phyloP scores from a whole-genome alignment of 2,329 filamentous ascomycete genomes.

The Cladosporium halotolerans region DNA sequence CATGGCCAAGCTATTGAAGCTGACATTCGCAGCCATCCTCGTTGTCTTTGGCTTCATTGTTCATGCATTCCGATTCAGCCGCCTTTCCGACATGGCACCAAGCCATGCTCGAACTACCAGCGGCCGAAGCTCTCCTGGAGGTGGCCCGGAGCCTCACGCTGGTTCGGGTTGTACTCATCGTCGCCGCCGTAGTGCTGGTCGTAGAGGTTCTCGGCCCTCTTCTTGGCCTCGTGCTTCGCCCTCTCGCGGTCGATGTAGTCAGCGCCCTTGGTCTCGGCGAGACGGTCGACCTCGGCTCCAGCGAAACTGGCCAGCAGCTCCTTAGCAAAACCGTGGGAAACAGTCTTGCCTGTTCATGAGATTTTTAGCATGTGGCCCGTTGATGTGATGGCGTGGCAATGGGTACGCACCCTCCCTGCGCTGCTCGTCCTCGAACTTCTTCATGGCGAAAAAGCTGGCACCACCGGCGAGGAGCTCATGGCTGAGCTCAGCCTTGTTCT shows the following conservation, averaged over 20 bases:
- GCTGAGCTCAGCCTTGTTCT: constrained; percentile 56
- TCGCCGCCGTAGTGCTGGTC: constrained; percentile 43
- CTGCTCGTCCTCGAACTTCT: constrained; percentile 70
- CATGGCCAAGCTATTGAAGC: too few relatives aligned
- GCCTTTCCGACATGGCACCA: too few relatives aligned
- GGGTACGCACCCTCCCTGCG: constrained; percentile 54
- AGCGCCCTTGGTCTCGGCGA: constrained; percentile 53
- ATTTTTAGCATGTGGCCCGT: constrained; percentile 27
- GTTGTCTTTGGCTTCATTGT: too few relatives aligned
- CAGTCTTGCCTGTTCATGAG: constrained; percentile 61
- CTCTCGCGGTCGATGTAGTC: constrained; percentile 45
- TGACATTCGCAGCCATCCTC: too few relatives aligned
- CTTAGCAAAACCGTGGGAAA: constrained; percentile 71
- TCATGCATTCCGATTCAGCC: too few relatives aligned
- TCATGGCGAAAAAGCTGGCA: constrained; percentile 73
- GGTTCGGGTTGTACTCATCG: constrained; percentile 42
- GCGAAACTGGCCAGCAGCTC: constrained; percentile 67
- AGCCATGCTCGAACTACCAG: too few relatives aligned
- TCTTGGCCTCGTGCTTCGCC: constrained; percentile 41
- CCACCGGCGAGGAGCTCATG: constrained; percentile 72
- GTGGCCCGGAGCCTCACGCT: constrained; percentile 31
- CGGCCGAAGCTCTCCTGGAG: constrained; percentile 22
- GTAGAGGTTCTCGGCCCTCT: constrained; percentile 41
- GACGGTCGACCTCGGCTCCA: constrained; percentile 68
- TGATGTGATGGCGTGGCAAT: neutral